Conservation (phyloP, 306 rosid genomes). For the Glycine tomentella region DNA sequence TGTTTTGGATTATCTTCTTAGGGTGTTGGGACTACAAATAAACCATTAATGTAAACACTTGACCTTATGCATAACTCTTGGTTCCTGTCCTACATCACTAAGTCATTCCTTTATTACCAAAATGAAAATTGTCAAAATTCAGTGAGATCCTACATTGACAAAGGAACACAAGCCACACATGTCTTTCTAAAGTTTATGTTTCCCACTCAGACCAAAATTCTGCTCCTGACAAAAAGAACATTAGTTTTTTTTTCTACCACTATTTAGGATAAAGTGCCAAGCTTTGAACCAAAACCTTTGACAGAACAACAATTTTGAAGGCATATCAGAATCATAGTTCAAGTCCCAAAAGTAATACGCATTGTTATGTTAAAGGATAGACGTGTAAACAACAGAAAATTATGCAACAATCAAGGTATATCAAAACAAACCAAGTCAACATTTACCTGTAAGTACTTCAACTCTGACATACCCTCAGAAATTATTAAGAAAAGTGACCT, state of each 20-base stretch:
- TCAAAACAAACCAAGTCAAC: constrained; percentile 10
- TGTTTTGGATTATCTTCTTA: background rate
- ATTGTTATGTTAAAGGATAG: constrained; percentile 5
- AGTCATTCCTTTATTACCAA: background rate
- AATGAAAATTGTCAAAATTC: background rate
- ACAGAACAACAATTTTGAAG: constrained; percentile 6
- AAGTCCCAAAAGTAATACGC: background rate
- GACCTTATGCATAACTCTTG: background rate
- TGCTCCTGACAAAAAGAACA: constrained; percentile 1
- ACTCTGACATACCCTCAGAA: constrained; percentile 86
- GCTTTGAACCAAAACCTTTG: constrained; percentile 17
- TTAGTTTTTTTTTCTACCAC: constrained; percentile 1
- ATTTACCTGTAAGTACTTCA: constrained; percentile 92
- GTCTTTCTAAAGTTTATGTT: constrained; percentile 32
- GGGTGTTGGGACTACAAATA: background rate
- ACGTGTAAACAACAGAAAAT: background rate
- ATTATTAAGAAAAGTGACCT: constrained; percentile 84
- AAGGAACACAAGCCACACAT: background rate
- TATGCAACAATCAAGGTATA: constrained; percentile 39
- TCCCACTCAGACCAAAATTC: constrained; percentile 16
- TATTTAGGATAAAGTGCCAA: constrained; percentile 25
- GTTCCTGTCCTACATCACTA: background rate
- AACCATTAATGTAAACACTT: background rate
- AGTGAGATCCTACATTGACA: background rate
- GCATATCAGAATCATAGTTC: constrained; percentile 28